A percentile compares a stretch with the other conserved stretches of the same genome.
phyloP scores from a whole-genome alignment of 495 filamentous ascomycete genomes.

The Lophiostoma macrostomum region DNA sequence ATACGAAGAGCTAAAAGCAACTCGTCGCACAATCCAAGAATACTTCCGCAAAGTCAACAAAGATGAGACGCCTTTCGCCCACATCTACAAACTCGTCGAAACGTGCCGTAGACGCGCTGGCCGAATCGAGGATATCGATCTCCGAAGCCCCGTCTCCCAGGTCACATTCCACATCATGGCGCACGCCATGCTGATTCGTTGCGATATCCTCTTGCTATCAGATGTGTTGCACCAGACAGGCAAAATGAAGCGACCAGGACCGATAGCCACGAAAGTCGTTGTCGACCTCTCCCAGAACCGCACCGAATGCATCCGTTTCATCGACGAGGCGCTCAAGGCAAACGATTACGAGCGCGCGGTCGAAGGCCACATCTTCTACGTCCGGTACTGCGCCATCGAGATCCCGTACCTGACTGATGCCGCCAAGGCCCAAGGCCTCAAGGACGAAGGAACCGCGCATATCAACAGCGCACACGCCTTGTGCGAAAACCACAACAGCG shows the following conservation, averaged over 20 bases:
- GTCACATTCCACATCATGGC: constrained; percentile 12
- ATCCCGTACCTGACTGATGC: background rate
- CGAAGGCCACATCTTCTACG: constrained; percentile 20
- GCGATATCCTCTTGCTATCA: constrained; percentile 50
- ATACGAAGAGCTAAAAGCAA: constrained; percentile 42
- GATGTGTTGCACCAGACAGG: constrained; percentile 28
- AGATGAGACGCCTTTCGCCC: constrained; percentile 10
- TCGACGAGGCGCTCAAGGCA: background rate
- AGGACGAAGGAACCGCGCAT: background rate
- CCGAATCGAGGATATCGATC: background rate
- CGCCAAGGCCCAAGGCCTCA: background rate
- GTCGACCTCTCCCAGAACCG: constrained; percentile 1
- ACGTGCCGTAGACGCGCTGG: constrained; percentile 36
- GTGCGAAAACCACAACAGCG: background rate
- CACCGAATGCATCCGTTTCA: background rate
- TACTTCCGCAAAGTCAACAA: constrained; percentile 35
- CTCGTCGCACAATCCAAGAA: constrained; percentile 51
- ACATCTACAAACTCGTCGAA: constrained; percentile 27
- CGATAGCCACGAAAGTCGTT: background rate
- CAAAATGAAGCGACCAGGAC: background rate
- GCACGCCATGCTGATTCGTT: constrained; percentile 3
- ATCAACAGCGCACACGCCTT: background rate
- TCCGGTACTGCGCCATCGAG: constrained; percentile 14
- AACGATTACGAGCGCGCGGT: constrained; percentile 15
- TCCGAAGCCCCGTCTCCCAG: constrained; percentile 2